These are phyloP conservation scores for Podospora tetraspora DNA, from an alignment of 495 filamentous ascomycete species.

Conservation along the genomic window DNA sequence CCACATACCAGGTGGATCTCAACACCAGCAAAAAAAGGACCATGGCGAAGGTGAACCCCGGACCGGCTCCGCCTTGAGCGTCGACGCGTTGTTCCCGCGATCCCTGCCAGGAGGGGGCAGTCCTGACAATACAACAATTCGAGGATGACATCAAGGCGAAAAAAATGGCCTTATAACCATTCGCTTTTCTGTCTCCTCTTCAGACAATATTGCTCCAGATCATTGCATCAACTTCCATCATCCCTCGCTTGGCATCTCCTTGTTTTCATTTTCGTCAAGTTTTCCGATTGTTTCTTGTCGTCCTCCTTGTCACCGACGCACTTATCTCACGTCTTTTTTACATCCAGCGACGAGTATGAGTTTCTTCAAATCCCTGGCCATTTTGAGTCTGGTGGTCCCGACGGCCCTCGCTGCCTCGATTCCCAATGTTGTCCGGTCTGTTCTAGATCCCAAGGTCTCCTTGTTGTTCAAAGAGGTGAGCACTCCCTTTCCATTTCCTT, in stretches of 20 bases:
- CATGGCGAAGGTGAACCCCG: neutral
- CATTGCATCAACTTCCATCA: neutral
- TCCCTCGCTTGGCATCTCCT: neutral
- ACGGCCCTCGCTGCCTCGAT: neutral
- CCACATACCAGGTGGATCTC: neutral
- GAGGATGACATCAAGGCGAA: neutral
- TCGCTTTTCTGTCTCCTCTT: neutral
- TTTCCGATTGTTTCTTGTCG: neutral
- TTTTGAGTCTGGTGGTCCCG: neutral
- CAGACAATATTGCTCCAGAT: neutral
- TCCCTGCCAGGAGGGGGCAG: neutral
- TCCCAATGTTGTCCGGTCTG: neutral
- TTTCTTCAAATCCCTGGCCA: neutral
- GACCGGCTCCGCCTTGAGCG: neutral
- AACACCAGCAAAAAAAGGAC: neutral
- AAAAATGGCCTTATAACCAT: neutral
- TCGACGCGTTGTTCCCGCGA: neutral
- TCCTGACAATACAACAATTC: neutral
- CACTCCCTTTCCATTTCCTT: neutral
- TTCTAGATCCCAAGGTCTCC: neutral
- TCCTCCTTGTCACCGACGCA: neutral
- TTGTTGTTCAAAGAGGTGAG: neutral
- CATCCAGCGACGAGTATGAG: neutral
- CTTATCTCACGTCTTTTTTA: neutral
- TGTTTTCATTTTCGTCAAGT: neutral